phyloP scores from a whole-genome alignment of 2,329 filamentous ascomycete genomes.

The Ceratocystis destructans region DNA sequence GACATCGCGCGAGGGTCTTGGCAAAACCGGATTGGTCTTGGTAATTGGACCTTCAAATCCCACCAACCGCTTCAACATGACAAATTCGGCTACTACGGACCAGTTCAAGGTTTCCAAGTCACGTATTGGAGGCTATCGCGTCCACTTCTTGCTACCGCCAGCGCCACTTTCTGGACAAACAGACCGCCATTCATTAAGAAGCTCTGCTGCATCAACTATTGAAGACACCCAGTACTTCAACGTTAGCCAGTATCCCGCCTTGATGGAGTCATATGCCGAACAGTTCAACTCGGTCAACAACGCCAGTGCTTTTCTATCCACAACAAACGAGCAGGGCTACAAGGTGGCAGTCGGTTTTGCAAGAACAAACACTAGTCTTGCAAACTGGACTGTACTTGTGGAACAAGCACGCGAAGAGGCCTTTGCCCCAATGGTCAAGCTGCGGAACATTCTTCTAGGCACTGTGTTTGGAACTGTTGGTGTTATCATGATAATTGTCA shows the following conservation, averaged over 20 bases:
- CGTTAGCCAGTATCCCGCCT: constrained; percentile 48
- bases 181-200: constrained; percentile 38
- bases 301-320: constrained; percentile 53
- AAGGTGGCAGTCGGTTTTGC: constrained; percentile 71
- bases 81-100: constrained; percentile 35
- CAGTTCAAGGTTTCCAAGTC: constrained; percentile 25
- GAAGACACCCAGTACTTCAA: constrained; percentile 34
- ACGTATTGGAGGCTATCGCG: constrained; percentile 22
- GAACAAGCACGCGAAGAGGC: constrained; percentile 65
- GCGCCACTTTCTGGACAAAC: constrained; percentile 27
- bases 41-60: constrained; percentile 52
- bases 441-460: constrained; percentile 68
- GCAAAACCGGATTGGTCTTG: constrained; percentile 53
- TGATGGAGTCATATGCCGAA: constrained; percentile 44
- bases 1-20: constrained; percentile 54
- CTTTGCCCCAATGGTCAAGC: constrained; percentile 56
- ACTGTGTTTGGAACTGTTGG: constrained; percentile 77
- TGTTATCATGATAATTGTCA: constrained; percentile 54
- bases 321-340: constrained; percentile 56
- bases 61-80: constrained; percentile 50
- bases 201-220: constrained; percentile 19
- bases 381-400: constrained; percentile 71
- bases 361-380: constrained; percentile 50
- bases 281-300: constrained; percentile 44
- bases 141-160: constrained; percentile 51